Conservation (phyloP, 2,329 filamentous ascomycete species). For the Neopestalotiopsis clavispora region DNA sequence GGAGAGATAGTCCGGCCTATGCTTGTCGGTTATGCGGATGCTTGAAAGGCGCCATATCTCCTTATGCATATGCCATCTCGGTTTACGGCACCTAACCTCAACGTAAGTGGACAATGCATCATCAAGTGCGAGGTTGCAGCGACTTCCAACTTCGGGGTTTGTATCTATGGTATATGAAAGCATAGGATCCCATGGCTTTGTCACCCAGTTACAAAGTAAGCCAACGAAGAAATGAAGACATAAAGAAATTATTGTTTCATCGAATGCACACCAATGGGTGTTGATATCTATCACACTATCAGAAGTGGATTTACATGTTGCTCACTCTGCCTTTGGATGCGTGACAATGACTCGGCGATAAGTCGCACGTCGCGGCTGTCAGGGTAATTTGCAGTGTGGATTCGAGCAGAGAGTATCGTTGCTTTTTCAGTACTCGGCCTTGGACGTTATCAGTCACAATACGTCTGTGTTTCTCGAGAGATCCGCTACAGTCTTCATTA, state of each 20-base stretch:
- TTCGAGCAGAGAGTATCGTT: not conserved
- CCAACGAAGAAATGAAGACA: not conserved
- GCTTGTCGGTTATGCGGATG: not conserved
- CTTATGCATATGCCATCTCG: slow-evolving; percentile 1
- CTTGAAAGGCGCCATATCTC: not conserved
- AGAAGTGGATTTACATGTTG: not conserved
- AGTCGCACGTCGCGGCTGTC: not conserved
- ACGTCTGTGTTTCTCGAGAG: not conserved
- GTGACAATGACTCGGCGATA: not conserved
- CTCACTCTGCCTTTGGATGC: not conserved
- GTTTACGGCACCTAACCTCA: not conserved
- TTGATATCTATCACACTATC: too few relatives aligned
- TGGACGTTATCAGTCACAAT: not conserved
- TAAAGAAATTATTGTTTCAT: too few relatives aligned
- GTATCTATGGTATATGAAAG: not conserved
- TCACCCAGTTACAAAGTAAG: not conserved
- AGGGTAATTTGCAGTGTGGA: not conserved
- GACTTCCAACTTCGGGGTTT: not conserved
- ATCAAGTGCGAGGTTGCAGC: not conserved
- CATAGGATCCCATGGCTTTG: not conserved
- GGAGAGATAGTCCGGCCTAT: not conserved
- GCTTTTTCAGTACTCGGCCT: not conserved
- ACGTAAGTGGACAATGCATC: not conserved
- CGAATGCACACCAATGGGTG: too few relatives aligned
- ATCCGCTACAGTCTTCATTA: not conserved